Evolutionary conservation across 805 yeast genomes (phyloP).

Genomic region (Monosporozyma solicola): DNA sequence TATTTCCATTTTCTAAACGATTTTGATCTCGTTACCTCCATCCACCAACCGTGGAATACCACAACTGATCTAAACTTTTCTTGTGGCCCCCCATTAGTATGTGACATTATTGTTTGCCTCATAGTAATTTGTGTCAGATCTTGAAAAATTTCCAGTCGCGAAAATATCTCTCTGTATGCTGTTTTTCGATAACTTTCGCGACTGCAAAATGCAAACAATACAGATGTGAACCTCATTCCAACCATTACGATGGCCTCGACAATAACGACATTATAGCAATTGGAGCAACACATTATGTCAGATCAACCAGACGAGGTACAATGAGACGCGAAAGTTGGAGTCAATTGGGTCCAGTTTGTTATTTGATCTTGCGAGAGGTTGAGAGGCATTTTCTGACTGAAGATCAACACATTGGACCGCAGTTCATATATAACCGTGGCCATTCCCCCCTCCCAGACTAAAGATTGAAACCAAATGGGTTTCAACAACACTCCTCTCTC

Average conservation of each 20-base stretch:
- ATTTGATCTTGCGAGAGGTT: neutral
- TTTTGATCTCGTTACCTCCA: too few relatives aligned
- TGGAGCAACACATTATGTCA: too few relatives aligned
- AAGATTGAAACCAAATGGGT: neutral
- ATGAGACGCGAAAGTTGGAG: neutral
- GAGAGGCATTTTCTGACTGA: neutral
- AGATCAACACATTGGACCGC: neutral
- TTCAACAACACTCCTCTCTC: neutral
- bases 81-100: too few relatives aligned
- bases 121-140: too few relatives aligned
- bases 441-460: neutral
- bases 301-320: neutral
- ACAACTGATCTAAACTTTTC: too few relatives aligned
- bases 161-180: neutral
- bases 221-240: neutral
- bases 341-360: neutral
- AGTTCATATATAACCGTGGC: neutral
- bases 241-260: neutral
- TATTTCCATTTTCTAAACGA: too few relatives aligned
- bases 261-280: neutral
- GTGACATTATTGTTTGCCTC: too few relatives aligned
- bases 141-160: neutral
- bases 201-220: neutral
- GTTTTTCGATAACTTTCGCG: neutral
- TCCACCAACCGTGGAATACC: too few relatives aligned